Base-by-base conservation (phyloP, 2,329 filamentous ascomycete species). In the Didymellaceae sp. region DNA sequence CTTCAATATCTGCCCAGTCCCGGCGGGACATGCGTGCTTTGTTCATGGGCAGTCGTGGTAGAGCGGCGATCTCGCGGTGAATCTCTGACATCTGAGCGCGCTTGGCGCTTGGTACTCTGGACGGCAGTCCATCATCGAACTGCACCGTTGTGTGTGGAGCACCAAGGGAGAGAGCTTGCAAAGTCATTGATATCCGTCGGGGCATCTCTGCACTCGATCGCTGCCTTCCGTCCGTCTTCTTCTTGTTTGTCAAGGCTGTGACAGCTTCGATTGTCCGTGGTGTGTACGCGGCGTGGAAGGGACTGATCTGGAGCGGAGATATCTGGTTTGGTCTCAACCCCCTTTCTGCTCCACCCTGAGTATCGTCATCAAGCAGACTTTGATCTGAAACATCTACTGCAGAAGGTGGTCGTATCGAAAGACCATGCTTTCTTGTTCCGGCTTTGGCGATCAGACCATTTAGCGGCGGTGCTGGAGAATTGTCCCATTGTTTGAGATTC, bases 1-100 rank as follows among this genome's bases (percentile, higher is more conserved):
- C 65, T 38, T 68, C 59, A 22, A 72, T 70, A 17, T 67, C 61
- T 10, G 62, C 63, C 69, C 68, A 72, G 33, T 72, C 69, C 24
- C 71, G 67, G 20, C 67, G 68, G 5, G 68, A 72, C 34, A 72
- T 34, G 13, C 68, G 60, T 9, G 67, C 60, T 26, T 62, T 67
- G 10, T 61, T 66, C 24, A 55, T 52, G 6, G 68, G 68, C 10
- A 72, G 30, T 21, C 61, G 59, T 13, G 69, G 69, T 9, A 72
- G 61, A 35, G 54, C 49, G n/a, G 59, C 58, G 6, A 72, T 63
- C 9, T 72, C 67, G 22, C 61, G 61, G 30, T 66, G 58, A 4
- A 70, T 69, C n/a, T 64, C 58, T 11, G 62, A 61, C 41, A 69
- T 58, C 25, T 65, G 57, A 6, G 55, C 55, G 13, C 51, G 57